Evolutionary conservation across 2,329 filamentous ascomycete genomes (phyloP).

Genomic region (Sarocladiaceae sp.): DNA sequence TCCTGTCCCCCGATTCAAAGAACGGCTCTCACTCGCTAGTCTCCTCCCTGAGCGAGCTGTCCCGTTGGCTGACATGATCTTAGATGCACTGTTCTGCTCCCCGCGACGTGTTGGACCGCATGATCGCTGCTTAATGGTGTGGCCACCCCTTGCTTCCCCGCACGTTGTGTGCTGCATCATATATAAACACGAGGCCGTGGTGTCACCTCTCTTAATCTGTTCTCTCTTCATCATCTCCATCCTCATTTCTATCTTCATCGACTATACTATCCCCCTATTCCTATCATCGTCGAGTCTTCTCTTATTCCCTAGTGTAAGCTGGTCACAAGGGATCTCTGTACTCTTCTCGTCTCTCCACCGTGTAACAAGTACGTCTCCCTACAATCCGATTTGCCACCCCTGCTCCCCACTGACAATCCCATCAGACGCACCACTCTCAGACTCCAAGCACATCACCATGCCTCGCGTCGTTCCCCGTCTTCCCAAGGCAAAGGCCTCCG

Average conservation of each 20-base stretch:
- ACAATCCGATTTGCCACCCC: background rate
- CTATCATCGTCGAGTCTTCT: background rate
- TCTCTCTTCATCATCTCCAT: slow-evolving; percentile 3
- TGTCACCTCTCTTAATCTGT: background rate
- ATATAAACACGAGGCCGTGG: slow-evolving; percentile 6
- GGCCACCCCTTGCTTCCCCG: slow-evolving; percentile 6
- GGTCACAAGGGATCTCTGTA: no score
- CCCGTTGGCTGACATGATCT: no score
- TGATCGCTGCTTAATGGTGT: slow-evolving; percentile 1
- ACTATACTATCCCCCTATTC: background rate
- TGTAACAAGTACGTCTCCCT: no score
- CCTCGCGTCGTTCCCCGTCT: slow-evolving; percentile 32
- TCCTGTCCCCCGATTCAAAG: no score
- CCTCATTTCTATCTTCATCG: background rate
- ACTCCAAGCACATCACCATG: slow-evolving; percentile 3
- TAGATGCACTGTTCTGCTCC: no score
- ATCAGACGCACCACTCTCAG: no score
- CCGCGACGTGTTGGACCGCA: no score
- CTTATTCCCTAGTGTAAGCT: background rate
- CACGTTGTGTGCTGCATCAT: slow-evolving; percentile 7
- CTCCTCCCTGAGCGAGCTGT: no score
- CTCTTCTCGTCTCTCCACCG: no score
- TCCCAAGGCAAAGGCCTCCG: slow-evolving; percentile 40
- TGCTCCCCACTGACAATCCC: background rate
- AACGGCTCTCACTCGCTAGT: no score